Base-by-base conservation (phyloP, 192 early-diverging fungal species). In the Gonapodya prolifera region DNA sequence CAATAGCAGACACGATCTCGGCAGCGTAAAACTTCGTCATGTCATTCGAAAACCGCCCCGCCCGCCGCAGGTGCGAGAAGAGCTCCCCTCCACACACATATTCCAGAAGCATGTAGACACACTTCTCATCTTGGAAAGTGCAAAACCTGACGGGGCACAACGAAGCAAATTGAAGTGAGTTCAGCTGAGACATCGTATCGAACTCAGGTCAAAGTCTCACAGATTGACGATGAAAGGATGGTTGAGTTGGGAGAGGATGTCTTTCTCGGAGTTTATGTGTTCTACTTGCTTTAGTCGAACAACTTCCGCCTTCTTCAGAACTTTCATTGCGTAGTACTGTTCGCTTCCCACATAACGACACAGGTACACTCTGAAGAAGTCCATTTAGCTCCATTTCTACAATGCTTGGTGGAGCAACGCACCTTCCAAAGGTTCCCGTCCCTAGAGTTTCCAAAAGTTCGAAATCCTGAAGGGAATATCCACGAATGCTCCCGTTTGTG, bases 51-150 rank as follows among this genome's bases (percentile, higher is more conserved):
- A 98, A 98, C 76, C 92, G 87, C 30, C 94, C 94, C 1, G 95
- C 95, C 75, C 89, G 87, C 73, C 95, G 90, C 80, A 98, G 80
- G 84, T 98, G 97, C 70, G 95, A 95, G 79, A 98, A 98, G 35
- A 98, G 89, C 83, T 98, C 97, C 69, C 97, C 96, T 73, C 95
- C 95, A 34, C 93, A 91, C 29, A 98, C 95, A 81, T 97, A 98
- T 85, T 98, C 97, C 76, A 94, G 85, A 69, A 98, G 86, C 94
- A 98, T 96, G 81, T 95, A 98, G 74, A 98, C 85, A 81, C 94
- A 95, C 69, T 84, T 80, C 75, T 95, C 94, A 83, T 98, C 94
- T 81, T 98, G 95, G 81, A 98, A 97, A 34, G 97, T 98, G 80
- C 94, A 96, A 77, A 94, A 89, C 61, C 92, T 94, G 70, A 29